A percentile compares a stretch with the other conserved stretches of the same genome.
phyloP scores from a whole-genome alignment of 164 flowering plant genomes.

The Buxus sempervirens region DNA sequence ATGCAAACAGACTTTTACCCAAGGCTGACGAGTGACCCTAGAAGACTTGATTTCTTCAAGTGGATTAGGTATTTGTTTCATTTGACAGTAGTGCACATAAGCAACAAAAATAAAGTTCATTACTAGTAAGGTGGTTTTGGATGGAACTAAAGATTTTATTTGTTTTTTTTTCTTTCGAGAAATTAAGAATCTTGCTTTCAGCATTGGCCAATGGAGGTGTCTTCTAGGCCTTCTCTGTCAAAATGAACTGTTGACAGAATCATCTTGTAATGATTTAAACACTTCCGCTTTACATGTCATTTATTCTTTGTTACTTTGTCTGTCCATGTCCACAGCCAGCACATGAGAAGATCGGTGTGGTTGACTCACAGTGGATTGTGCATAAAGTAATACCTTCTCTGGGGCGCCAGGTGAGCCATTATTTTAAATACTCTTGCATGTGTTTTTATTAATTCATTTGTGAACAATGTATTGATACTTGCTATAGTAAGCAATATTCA shows the following conservation, averaged over 20 bases:
- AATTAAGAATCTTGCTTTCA: background rate
- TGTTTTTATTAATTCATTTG: background rate
- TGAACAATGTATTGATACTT: background rate
- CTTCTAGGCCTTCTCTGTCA: background rate
- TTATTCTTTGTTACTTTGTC: background rate
- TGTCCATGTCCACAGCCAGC: slow-evolving; percentile 62
- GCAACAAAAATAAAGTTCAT: background rate
- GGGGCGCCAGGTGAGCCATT: slow-evolving; percentile 68
- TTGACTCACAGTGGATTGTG: slow-evolving; percentile 94
- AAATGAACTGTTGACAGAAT: background rate
- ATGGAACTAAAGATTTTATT: background rate
- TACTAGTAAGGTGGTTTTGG: background rate
- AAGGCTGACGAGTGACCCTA: background rate
- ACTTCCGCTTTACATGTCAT: background rate
- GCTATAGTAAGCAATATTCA: background rate
- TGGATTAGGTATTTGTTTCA: background rate
- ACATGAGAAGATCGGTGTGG: slow-evolving; percentile 98
- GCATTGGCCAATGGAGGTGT: background rate
- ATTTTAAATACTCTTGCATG: background rate
- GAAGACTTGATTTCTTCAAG: background rate
- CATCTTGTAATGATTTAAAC: background rate
- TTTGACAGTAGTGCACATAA: background rate
- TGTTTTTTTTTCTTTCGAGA: background rate
- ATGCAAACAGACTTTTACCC: background rate
- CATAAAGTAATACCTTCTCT: slow-evolving; percentile 95